Evolutionary conservation across 768 basidiomycete genomes (phyloP).

Genomic region (Rhizopogon roseolus): DNA sequence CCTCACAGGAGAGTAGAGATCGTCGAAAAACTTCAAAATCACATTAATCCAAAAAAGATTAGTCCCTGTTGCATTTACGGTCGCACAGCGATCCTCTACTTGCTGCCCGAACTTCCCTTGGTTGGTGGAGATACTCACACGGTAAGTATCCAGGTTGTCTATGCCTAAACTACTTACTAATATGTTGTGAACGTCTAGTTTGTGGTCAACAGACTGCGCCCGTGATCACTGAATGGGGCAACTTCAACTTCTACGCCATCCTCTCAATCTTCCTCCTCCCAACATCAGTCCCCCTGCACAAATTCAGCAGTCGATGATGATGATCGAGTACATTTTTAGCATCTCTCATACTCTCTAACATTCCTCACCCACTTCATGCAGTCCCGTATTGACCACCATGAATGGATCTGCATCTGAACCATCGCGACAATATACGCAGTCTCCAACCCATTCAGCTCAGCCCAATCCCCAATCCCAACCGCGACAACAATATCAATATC

Average conservation of each 20-base stretch:
- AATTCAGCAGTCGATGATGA: slow-evolving; percentile 30
- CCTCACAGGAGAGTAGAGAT: too few relatives aligned
- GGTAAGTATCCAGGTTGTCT: too few relatives aligned
- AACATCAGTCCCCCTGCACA: slow-evolving; percentile 22
- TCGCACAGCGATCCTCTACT: too few relatives aligned
- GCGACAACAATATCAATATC: slow-evolving; percentile 36
- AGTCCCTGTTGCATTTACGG: too few relatives aligned
- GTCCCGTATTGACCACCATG: slow-evolving; percentile 57
- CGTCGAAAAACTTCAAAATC: too few relatives aligned
- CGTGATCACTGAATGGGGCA: slow-evolving; percentile 74
- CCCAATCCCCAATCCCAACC: slow-evolving; percentile 27
- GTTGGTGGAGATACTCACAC: too few relatives aligned
- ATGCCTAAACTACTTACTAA: too few relatives aligned
- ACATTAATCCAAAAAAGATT: too few relatives aligned
- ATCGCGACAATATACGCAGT: slow-evolving; percentile 41
- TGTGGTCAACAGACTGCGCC: too few relatives aligned
- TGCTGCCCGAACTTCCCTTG: too few relatives aligned
- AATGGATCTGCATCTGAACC: slow-evolving; percentile 43
- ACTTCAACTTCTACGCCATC: slow-evolving; percentile 40
- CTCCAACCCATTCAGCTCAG: slow-evolving; percentile 35
- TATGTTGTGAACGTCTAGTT: too few relatives aligned
- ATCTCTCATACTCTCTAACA: slow-evolving; percentile 4
- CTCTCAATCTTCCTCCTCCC: slow-evolving; percentile 22
- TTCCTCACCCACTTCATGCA: slow-evolving; percentile 23
- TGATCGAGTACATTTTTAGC: slow-evolving; percentile 60